phyloP scores from a whole-genome alignment of 495 filamentous ascomycete genomes.

The Penicillium psychrofluorescens region DNA sequence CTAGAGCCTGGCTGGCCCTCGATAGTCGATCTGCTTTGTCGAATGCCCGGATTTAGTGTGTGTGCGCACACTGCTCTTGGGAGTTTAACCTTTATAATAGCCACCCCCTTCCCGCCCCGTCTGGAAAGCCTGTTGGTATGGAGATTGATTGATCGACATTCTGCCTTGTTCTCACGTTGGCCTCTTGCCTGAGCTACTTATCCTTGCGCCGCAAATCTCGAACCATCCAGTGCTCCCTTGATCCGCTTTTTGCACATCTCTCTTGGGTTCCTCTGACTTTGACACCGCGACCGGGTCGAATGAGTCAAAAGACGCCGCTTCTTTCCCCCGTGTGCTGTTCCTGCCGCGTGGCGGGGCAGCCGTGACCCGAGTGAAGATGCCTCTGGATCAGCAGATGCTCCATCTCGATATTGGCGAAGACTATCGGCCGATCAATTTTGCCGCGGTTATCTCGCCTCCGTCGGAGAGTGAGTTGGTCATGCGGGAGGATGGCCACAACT shows the following conservation, averaged over 20 bases:
- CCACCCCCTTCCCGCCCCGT: too few relatives aligned
- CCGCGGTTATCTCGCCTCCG: constrained; percentile 17
- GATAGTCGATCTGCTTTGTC: background rate
- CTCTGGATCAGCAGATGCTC: constrained; percentile 19
- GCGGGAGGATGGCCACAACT: background rate
- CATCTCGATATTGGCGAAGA: constrained; percentile 13
- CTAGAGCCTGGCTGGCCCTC: background rate
- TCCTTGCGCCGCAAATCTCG: too few relatives aligned
- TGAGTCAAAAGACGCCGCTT: background rate
- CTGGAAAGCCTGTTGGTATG: too few relatives aligned
- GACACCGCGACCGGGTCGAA: background rate
- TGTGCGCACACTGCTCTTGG: too few relatives aligned
- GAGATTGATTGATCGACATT: too few relatives aligned
- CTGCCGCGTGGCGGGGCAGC: constrained; percentile 5
- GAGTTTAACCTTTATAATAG: too few relatives aligned
- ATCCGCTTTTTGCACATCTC: too few relatives aligned
- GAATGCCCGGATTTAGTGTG: too few relatives aligned
- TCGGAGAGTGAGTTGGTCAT: constrained; percentile 12
- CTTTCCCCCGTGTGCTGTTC: background rate
- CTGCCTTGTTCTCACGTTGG: too few relatives aligned
- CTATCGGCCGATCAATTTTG: constrained; percentile 8
- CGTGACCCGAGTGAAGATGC: constrained; percentile 6
- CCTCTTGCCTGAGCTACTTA: too few relatives aligned
- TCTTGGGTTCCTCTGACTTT: too few relatives aligned
- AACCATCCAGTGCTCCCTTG: too few relatives aligned